These are phyloP conservation scores for Hymenoscyphus occultus DNA, from an alignment of 2,329 filamentous ascomycete species.

Conservation along the genomic window DNA sequence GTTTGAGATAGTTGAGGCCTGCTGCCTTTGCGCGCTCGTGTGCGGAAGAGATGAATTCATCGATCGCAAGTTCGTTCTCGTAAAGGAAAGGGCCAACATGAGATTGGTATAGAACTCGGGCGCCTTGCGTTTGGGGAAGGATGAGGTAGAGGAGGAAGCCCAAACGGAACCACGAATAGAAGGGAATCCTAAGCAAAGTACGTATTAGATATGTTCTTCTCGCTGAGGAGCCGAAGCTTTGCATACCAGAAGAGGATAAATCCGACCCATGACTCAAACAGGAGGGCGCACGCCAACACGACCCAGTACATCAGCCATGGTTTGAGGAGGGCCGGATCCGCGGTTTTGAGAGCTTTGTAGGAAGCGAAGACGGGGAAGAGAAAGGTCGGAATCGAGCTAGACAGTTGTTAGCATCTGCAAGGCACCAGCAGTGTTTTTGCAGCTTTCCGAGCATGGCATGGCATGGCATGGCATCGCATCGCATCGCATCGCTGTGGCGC, in stretches of 20 bases:
- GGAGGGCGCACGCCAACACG: slow-evolving; percentile 75
- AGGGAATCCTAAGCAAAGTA: slow-evolving; percentile 64
- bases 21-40: slow-evolving; percentile 76
- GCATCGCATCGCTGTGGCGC: not conserved
- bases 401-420: slow-evolving; percentile 23
- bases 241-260: slow-evolving; percentile 79
- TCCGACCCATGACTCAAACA: slow-evolving; percentile 82
- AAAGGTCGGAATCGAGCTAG: slow-evolving; percentile 79
- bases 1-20: slow-evolving; percentile 72
- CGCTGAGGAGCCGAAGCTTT: not conserved
- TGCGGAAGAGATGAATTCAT: slow-evolving; percentile 78
- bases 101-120: slow-evolving; percentile 77
- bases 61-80: slow-evolving; percentile 84
- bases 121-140: slow-evolving; percentile 95
- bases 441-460: not conserved
- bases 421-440: not conserved
- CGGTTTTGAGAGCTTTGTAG: slow-evolving; percentile 94
- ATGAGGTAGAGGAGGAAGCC: slow-evolving; percentile 90
- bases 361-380: slow-evolving; percentile 95
- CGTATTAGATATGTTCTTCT: slow-evolving; percentile 9
- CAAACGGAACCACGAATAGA: slow-evolving; percentile 89
- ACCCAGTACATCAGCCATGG: slow-evolving; percentile 99
- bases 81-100: slow-evolving; percentile 85
- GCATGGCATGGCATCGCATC: not conserved
- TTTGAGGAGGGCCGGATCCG: slow-evolving; percentile 81